Evolutionary conservation across 2,329 filamentous ascomycete species (phyloP), one percentile per base, ranked within the genome.

Genomic region (Penicillium capsulatum): DNA sequence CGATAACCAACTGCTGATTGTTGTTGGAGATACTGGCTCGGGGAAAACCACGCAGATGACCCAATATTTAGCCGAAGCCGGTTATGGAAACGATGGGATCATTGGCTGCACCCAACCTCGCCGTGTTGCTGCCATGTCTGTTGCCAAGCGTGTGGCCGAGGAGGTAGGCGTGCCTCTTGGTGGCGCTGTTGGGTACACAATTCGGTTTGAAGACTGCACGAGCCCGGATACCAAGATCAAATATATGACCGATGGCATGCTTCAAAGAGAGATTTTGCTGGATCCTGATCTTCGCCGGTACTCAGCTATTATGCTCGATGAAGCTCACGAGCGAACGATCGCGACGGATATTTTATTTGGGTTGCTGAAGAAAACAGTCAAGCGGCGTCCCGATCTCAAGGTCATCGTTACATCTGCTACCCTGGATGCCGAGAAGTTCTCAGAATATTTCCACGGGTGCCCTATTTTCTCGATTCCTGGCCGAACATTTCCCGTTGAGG

Each of bases 201-300:
- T 98, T 60, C 87, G 92, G 62, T 98, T 98, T 61, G 92, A 98
- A 60, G 92, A 98, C 67, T 86, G 83, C 61, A 96, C 91, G 0
- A 86, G 83, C 49, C 81, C 87, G 2, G 77, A 83, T 13, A 98
- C 92, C 1, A 87, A 83, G 59, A 95, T 98, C 72, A 98, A 98
- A 71, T 98, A 98, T 70, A 96, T 98, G 91, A 98, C 92, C 11
- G 92, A 98, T 58, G 92, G 92, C 66, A 97, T 97, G 86, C 78
- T 98, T 62, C 83, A 96, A 68, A 80, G 92, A 71, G 92, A 98
- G 69, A 89, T 96, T 61, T 75, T 98, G 36, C 77, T 96, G 52
- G 92, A 98, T 61, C 86, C 90, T 0, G 85, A 95, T 55, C 70
- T 98, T 51, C 85, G 78, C 58, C 81, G 86, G 50, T 98, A 98